Percentiles rank a stretch among this genome's conserved stretches.
Evolutionary conservation across 345 rosid genomes (phyloP).

Genomic region (Euphorbia pulcherrima): DNA sequence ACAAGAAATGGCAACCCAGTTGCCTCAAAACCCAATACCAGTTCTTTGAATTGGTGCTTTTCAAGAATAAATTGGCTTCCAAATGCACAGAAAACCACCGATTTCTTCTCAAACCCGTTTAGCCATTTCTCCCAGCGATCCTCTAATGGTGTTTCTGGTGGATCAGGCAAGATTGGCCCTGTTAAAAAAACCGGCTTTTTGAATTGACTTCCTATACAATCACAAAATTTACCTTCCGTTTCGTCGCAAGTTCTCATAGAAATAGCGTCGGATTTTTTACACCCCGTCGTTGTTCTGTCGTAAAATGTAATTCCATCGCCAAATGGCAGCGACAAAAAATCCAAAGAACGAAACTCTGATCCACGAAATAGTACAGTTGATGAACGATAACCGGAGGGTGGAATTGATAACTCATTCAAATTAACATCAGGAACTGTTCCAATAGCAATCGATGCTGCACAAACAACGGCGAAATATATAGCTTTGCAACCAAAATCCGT

Average conservation of each 20-base stretch:
- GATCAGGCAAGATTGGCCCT: slow-evolving; percentile 14
- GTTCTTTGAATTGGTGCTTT: slow-evolving; percentile 2
- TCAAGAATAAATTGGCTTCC: slow-evolving; percentile 1
- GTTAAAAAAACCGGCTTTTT: slow-evolving; percentile 9
- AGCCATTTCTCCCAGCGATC: slow-evolving; percentile 6
- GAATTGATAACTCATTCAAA: not conserved
- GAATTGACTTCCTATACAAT: not conserved
- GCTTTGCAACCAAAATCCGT: not conserved
- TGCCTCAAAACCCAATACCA: slow-evolving; percentile 8
- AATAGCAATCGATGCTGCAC: not conserved
- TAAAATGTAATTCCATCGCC: not conserved
- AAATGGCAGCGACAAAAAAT: not conserved
- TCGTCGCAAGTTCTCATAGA: slow-evolving; percentile 8
- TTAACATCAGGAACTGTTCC: not conserved
- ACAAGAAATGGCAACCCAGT: slow-evolving; percentile 2
- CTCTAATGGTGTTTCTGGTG: slow-evolving; percentile 1
- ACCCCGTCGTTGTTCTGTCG: not conserved
- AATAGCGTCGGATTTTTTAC: not conserved
- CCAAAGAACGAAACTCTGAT: not conserved
- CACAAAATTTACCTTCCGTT: slow-evolving; percentile 4
- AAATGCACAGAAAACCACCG: slow-evolving; percentile 14
- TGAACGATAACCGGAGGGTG: not conserved
- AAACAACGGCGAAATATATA: not conserved
- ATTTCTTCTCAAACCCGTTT: not conserved
- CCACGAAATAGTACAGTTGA: not conserved